phyloP scores from a whole-genome alignment of 2,329 filamentous ascomycete genomes.

The Venturia asperata region DNA sequence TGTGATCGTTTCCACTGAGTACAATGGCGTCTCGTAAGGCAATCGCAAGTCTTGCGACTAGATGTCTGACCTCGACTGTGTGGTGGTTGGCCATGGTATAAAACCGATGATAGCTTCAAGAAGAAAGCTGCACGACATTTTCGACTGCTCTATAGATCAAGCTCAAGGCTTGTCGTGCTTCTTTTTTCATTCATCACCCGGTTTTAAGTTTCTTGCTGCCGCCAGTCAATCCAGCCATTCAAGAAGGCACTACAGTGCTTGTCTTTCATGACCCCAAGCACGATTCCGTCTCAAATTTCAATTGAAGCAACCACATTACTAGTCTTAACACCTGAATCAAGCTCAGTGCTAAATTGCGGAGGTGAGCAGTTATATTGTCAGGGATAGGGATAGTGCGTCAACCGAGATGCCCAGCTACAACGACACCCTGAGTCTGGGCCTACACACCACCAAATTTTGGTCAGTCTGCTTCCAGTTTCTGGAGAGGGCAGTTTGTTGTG shows the following conservation, averaged over 20 bases:
- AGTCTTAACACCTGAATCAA: neutral
- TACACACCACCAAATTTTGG: neutral
- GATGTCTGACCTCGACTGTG: neutral
- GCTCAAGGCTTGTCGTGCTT: neutral
- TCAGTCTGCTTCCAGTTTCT: neutral
- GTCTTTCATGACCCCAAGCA: neutral
- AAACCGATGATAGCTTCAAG: neutral
- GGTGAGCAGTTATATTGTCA: constrained; percentile 9
- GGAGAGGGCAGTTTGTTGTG: neutral
- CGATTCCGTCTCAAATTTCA: neutral
- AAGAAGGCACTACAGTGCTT: neutral
- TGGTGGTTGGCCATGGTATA: neutral
- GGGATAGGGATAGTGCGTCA: constrained; percentile 5
- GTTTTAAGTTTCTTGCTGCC: neutral
- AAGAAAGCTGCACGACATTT: neutral
- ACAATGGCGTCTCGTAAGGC: neutral
- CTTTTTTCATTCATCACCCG: too few species aligned
- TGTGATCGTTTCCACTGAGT: neutral
- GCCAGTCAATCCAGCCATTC: neutral
- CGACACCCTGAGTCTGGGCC: neutral
- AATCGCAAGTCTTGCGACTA: neutral
- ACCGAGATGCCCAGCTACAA: neutral
- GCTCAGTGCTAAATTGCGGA: neutral
- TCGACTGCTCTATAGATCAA: neutral
- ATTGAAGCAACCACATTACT: neutral